Base-by-base conservation (phyloP, 495 filamentous ascomycete species). In the Aspergillus nanangensis region DNA sequence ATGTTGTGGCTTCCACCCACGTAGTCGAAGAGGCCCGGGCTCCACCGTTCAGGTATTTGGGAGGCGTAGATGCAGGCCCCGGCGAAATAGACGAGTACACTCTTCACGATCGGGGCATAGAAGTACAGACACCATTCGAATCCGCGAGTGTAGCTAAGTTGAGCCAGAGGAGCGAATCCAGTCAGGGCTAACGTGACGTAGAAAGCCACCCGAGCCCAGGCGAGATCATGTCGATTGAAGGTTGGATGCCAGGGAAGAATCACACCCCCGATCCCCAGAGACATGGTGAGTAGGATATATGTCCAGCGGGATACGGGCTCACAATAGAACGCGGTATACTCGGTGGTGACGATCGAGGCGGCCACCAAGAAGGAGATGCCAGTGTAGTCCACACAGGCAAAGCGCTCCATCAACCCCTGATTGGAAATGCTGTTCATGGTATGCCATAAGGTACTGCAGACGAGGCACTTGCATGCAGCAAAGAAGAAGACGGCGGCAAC, bases 281-380 rank as follows among this genome's bases (percentile, higher is more conserved):
- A 63, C 52, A 87, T 82, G 5, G 93, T 97, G 15, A 84, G 74
- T 32, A 77, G 67, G 62, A 99, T 91, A 69, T 96, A 98, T 21
- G 81, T 71, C 79, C 86, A 94, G 24, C 90, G 88, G 46, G 84
- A 88, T 25, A 84, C 60, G 5, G 93, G 92, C 51, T 99, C 94
- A 66, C 92, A 95, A 65, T 99, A 97, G 67, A 99, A 97, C 27
- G 92, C 93, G 4, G 94, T 96, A 67, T 96, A 97, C 62, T 99
- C 93, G 42, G 88, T 95, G 3, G 93, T 96, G 81, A 97, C 91
- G 67, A 99, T 97, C 33, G 89, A 95, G 18, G 93, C 88, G 8
- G 93, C 94, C 36, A 99, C 92, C 18, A 99, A 81, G 42, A 99
- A 74, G 2, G 92, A 96, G 52, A 99, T 99, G 21, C 94, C 94